These are phyloP conservation scores for Penicillium sp. DNA, from an alignment of 2,329 filamentous ascomycete genomes.

Conservation along the genomic window DNA sequence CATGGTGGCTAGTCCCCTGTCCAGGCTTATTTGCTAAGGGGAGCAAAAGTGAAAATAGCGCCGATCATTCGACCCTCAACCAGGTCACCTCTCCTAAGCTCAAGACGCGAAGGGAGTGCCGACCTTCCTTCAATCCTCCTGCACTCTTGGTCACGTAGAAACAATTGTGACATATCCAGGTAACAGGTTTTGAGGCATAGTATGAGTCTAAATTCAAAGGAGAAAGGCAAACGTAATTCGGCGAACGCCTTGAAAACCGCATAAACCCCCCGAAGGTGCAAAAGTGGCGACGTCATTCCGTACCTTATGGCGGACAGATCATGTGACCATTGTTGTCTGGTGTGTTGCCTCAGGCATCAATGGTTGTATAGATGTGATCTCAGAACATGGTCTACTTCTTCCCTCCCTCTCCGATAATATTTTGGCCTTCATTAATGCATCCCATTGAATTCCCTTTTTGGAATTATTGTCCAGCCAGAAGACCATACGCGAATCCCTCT, in stretches of 20 bases:
- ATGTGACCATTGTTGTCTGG: not conserved
- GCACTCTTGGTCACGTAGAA: constrained; percentile 21
- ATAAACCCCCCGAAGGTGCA: constrained; percentile 9
- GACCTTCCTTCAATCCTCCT: constrained; percentile 29
- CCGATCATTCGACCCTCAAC: constrained; percentile 11
- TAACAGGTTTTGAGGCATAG: constrained; percentile 10
- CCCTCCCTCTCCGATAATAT: too few relatives aligned
- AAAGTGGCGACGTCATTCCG: constrained; percentile 24
- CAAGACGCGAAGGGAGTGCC: constrained; percentile 22
- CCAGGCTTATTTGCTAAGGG: not conserved
- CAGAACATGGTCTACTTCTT: too few relatives aligned
- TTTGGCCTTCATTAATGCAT: too few relatives aligned
- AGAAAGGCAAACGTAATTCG: not conserved
- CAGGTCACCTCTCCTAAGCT: constrained; percentile 18
- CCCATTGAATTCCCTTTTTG: too few relatives aligned
- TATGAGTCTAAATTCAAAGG: not conserved
- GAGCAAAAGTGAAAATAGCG: not conserved
- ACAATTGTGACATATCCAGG: constrained; percentile 29
- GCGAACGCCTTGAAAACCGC: not conserved
- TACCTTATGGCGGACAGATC: constrained; percentile 12
- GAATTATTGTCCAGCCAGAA: too few relatives aligned
- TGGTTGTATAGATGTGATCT: not conserved
- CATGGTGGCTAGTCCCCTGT: constrained; percentile 15
- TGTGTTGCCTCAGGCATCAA: not conserved
- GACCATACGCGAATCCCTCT: too few relatives aligned